Evolutionary conservation across 306 rosid species (phyloP).

Genomic region (Myrica gale): DNA sequence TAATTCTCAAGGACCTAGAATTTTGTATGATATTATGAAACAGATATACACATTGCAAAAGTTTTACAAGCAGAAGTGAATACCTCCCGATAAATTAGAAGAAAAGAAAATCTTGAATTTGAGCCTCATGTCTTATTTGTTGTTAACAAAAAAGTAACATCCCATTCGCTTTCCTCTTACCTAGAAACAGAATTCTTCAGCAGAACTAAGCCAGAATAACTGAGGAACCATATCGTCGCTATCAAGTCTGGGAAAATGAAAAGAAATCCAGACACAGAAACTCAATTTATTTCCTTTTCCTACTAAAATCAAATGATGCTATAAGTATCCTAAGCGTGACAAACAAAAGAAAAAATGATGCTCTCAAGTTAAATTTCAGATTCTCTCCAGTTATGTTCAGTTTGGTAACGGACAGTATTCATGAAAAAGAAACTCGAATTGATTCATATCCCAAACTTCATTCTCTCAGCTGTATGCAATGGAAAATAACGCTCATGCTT

Average conservation of each 20-base stretch:
- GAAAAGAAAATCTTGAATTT: conserved; percentile 3
- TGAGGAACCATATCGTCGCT: neutral
- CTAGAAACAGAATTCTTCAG: neutral
- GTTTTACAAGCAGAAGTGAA: neutral
- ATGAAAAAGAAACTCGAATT: conserved; percentile 1
- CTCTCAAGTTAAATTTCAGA: neutral
- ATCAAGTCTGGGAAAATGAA: neutral
- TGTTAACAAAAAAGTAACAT: neutral
- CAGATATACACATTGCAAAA: neutral
- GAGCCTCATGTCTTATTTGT: neutral
- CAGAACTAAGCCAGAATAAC: neutral
- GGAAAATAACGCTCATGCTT: neutral
- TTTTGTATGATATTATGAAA: neutral
- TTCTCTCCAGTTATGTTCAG: neutral
- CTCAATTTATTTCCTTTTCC: neutral
- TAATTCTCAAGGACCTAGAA: neutral
- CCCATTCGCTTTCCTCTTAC: neutral
- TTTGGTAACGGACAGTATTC: conserved; percentile 8
- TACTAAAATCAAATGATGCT: too few relatives aligned
- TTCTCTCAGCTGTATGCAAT: neutral
- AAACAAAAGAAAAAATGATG: neutral
- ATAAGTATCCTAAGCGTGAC: neutral
- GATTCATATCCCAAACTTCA: neutral
- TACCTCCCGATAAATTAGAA: neutral
- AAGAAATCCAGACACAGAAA: neutral